Base-by-base conservation (phyloP, 2,329 filamentous ascomycete genomes). In the Zelopaecilomyces penicillatus region DNA sequence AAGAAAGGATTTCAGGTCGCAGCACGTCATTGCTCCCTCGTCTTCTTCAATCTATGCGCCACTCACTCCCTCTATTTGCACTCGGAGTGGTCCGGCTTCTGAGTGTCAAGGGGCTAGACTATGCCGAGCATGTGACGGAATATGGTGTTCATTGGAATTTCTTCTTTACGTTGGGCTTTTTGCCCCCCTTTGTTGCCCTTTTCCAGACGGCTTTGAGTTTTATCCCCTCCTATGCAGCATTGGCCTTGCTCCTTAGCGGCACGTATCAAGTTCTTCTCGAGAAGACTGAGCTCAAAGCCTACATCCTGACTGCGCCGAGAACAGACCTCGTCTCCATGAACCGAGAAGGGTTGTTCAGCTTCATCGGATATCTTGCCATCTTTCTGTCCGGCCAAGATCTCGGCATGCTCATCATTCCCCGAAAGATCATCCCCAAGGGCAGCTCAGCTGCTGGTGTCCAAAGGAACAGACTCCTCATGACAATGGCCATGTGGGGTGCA, bases 131-230 rank as follows among this genome's bases (percentile, higher is more conserved):
- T 68, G 88, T 96, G 47, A 89, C 87, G 10, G 93, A 98, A 62
- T 98, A 98, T 60, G 93, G 93, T 37, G 87, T 98, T 7, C 93
- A 98, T 65, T 98, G 93, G 93, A 98, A 98, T 65, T 98, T 98
- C 65, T 98, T 98, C 74, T 97, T 97, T 67, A 98, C 93, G 0
- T 73, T 98, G 7, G 90, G 82, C 5, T 77, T 96, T 39, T 69
- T 98, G 27, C 88, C 91, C 1, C 90, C 90, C 1, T 95, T 95
- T 57, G 82, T 95, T 42, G 89, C 91, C 29, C 63, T 93, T 0
- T 87, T 91, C 49, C 87, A 94, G 60, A 77, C 84, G 1, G 68
- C 82, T 0, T 77, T 91, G 46, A 71, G 74, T 11, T 58, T 85
- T 44, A 66, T 95, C 4, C 85, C 86, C 3, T 91, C 86, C 1